Conservation (phyloP, 371 early-diverging fungal genomes). For the Syncephalastrum contaminatum region DNA sequence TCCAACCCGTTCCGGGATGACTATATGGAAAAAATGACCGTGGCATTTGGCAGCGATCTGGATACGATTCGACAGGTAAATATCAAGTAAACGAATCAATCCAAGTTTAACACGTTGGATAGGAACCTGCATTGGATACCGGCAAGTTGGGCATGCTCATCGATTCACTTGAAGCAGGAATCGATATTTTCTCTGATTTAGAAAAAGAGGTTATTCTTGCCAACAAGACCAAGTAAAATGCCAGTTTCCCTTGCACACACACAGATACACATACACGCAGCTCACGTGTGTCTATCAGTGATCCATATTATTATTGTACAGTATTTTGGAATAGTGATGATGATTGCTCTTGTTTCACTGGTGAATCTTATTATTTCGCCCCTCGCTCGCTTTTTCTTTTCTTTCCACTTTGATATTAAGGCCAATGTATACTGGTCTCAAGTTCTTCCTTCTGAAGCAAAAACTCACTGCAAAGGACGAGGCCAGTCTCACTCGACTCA, state of each 20-base stretch:
- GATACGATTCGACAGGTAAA: slow-evolving; percentile 47
- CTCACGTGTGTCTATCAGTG: not conserved
- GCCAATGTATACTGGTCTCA: slow-evolving; percentile 2
- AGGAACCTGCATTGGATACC: slow-evolving; percentile 43
- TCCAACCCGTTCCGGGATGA: slow-evolving; percentile 32
- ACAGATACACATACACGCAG: not conserved
- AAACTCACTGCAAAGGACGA: slow-evolving; percentile 2
- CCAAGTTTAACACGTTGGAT: not conserved
- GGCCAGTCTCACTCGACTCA: not conserved
- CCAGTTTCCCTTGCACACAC: not conserved
- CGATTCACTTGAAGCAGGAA: slow-evolving; percentile 50
- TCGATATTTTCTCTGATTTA: slow-evolving; percentile 37
- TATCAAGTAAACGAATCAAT: not conserved
- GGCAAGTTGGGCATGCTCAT: slow-evolving; percentile 37
- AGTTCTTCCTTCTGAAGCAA: slow-evolving; percentile 6
- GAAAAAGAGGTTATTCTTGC: slow-evolving; percentile 44
- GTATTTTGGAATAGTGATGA: not conserved
- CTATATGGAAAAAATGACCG: slow-evolving; percentile 44
- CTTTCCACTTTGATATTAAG: not conserved
- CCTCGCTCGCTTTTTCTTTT: not conserved
- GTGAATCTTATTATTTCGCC: not conserved
- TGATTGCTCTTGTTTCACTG: not conserved
- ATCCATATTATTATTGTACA: too few relatives aligned
- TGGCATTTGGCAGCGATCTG: slow-evolving; percentile 45
- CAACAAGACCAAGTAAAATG: slow-evolving; percentile 12